A percentile compares a stretch with the other conserved stretches of the same genome.
Evolutionary conservation across 2,329 filamentous ascomycete genomes (phyloP).

Genomic region (Fusarium solani-melongenae): DNA sequence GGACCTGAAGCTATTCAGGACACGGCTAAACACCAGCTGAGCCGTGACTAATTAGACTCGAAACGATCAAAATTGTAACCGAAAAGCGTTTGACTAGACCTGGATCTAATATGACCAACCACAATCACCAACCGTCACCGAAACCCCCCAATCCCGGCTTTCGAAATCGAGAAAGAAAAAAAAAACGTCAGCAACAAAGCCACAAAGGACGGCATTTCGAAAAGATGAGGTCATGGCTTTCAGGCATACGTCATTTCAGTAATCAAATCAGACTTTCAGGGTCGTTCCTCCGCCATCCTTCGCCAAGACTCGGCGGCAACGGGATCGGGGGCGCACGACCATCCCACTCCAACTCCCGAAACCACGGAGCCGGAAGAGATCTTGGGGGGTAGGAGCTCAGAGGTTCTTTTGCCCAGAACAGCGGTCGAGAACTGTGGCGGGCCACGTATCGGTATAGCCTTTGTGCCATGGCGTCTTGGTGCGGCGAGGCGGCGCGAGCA

Average conservation of each 20-base stretch:
- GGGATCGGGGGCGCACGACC: slow-evolving; percentile 19
- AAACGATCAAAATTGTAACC: neutral
- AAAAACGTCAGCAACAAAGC: neutral
- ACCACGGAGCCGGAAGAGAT: slow-evolving; percentile 23
- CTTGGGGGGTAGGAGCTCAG: neutral
- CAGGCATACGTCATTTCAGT: neutral
- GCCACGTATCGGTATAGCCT: slow-evolving; percentile 11
- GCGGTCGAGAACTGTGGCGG: slow-evolving; percentile 5
- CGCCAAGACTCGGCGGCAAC: slow-evolving; percentile 41
- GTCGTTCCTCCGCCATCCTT: slow-evolving; percentile 16
- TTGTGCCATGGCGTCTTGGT: slow-evolving; percentile 24
- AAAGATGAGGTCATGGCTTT: slow-evolving; percentile 24
- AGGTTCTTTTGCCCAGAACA: neutral
- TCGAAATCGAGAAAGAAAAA: no score
- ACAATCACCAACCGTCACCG: neutral
- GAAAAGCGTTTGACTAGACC: neutral
- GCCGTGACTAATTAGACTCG: neutral
- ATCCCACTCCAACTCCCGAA: slow-evolving; percentile 31
- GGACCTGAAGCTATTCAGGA: neutral
- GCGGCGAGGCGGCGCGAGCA: slow-evolving; percentile 25
- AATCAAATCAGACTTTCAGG: slow-evolving; percentile 31
- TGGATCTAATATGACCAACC: neutral
- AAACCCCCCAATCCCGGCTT: neutral
- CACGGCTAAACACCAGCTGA: neutral
- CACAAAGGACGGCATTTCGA: neutral